Conservation (phyloP, 805 yeast genomes). For the Ogataea ganodermae region DNA sequence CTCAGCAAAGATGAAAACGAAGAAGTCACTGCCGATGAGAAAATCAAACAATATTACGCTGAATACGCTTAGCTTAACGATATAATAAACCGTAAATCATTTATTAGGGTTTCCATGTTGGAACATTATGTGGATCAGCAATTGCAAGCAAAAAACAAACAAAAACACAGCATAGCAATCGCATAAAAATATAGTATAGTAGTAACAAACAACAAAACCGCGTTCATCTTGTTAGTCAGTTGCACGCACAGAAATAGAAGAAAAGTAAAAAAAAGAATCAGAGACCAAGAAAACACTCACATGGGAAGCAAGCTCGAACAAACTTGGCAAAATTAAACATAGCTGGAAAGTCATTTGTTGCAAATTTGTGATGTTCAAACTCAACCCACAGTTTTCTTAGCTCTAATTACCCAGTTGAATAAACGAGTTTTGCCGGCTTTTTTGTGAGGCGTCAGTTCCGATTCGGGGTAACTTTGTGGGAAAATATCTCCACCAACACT, state of each 20-base stretch:
- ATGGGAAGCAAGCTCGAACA: too few species aligned
- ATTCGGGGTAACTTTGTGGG: slow-evolving; percentile 1
- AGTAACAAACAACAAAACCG: not conserved
- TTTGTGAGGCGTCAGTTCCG: not conserved
- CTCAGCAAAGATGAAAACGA: slow-evolving; percentile 31
- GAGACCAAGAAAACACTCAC: too few species aligned
- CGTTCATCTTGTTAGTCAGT: not conserved
- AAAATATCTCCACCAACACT: slow-evolving; percentile 11
- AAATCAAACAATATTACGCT: slow-evolving; percentile 4
- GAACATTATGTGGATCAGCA: not conserved
- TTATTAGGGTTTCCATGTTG: not conserved
- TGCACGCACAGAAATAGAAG: not conserved
- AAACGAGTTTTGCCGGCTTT: slow-evolving; percentile 7
- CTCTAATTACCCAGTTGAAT: slow-evolving; percentile 21
- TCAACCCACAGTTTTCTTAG: slow-evolving; percentile 15
- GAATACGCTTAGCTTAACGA: slow-evolving; percentile 6
- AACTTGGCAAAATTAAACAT: too few species aligned
- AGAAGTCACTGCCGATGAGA: slow-evolving; percentile 17
- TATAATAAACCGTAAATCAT: not conserved
- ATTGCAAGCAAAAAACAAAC: not conserved
- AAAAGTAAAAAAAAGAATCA: not conserved
- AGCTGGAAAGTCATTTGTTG: too few species aligned
- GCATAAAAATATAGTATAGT: too few species aligned
- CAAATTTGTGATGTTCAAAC: too few species aligned
- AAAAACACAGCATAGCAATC: not conserved